Base-by-base conservation (phyloP, 352 stramenopile species). In the Phytophthora lateralis region DNA sequence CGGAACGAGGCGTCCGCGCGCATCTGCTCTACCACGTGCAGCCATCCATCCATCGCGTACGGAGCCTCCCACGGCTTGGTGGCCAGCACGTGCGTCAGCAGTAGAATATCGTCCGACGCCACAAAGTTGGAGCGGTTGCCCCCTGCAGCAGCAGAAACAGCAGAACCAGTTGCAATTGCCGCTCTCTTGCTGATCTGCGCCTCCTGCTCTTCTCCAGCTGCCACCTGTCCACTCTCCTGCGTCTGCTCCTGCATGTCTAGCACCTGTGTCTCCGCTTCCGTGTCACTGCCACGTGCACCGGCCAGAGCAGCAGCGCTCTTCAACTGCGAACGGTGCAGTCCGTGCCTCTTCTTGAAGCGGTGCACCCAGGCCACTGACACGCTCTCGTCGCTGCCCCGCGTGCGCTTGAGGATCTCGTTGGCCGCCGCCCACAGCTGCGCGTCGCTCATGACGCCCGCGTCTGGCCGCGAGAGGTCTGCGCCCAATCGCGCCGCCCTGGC, bases 281-380 rank as follows among this genome's bases (percentile, higher is more conserved):
- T 21, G 24, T 8, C 15, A 20, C 30, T 27, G 11, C 9, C 38
- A 2, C 15, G 26, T 30, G 26, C 46, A 34, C 20, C 39, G 17
- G 14, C 45, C n/a, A 37, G 27, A 15, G n/a, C 20, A 20, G 35
- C 43, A 14, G 42, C 42, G 21, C 55, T 46, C 50, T 64, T 60
- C 10, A 61, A 17, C 45, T 69, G 65, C 18, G 48, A 69, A 4
- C 53, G 62, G 48, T 73, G 63, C 41, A 76, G 63, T 24, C 68
- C 69, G 26, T 76, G 69, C 14, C 69, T 50, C 51, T 63, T 63
- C 47, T 76, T 76, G 35, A 76, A 76, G 32, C 69, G 69, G 47
- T 73, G 60, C 20, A 76, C 69, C 69, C 69, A 76, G 2, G 63
- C 65, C 20, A 57, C 49, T 5, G 63, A 73, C 30, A 76, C 68